A percentile compares a stretch with the other conserved stretches of the same genome.
Evolutionary conservation across 306 rosid genomes (phyloP).

Genomic region (Cicer bijugum): DNA sequence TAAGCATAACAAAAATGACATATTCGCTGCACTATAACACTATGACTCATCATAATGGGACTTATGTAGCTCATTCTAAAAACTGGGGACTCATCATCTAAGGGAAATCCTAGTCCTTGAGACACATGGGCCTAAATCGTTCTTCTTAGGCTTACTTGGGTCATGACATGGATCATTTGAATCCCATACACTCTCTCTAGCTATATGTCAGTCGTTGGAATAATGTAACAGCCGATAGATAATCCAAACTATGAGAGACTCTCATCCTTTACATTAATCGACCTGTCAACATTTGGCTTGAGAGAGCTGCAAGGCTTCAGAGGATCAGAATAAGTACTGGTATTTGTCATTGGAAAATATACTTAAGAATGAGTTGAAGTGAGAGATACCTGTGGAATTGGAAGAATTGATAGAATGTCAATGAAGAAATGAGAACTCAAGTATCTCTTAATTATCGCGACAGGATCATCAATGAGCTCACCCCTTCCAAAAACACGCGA

Average conservation of each 20-base stretch:
- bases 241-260: too few relatives aligned
- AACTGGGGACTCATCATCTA: too few relatives aligned
- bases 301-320: background rate
- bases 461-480: constrained; percentile 62
- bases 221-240: too few relatives aligned
- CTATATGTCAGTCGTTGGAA: background rate
- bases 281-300: background rate
- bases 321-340: background rate
- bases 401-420: constrained; percentile 83
- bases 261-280: background rate
- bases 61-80: too few relatives aligned
- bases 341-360: constrained; percentile 13
- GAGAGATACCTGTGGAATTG: constrained; percentile 80
- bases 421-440: constrained; percentile 66
- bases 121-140: too few relatives aligned
- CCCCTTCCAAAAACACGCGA: constrained; percentile 90
- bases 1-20: too few relatives aligned
- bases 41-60: too few relatives aligned
- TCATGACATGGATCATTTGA: background rate
- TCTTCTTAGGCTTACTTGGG: too few relatives aligned
- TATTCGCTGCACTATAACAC: too few relatives aligned
- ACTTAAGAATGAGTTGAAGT: background rate
- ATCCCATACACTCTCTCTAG: background rate
- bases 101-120: too few relatives aligned
- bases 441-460: constrained; percentile 73